Base-by-base conservation (phyloP, 805 yeast genomes). In the Ogataea nonfermentans region DNA sequence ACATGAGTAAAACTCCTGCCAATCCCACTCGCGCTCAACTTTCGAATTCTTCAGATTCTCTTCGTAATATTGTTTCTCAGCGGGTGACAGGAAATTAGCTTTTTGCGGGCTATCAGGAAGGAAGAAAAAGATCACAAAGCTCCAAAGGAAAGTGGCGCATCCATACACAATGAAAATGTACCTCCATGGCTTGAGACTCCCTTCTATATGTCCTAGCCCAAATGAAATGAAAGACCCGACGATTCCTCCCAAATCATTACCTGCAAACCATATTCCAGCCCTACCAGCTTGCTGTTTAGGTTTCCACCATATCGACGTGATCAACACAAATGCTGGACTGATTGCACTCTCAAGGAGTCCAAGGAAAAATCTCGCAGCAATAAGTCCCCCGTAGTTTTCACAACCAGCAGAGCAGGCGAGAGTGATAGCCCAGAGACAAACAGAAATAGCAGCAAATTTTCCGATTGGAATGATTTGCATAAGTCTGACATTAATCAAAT, bases 351-450 rank as follows among this genome's bases (percentile, higher is more conserved):
- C 84, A 2, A 76, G 59, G 43, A 67, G 56, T 10, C 84, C 84
- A 19, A 77, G 55, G 27, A 76, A 48, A 4, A 69, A 68, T 52
- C 84, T 64, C n/a, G 71, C 56, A 7, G 70, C 65, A 19, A 75
- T 48, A 36, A 76, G 66, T 0, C 78, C 72, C 7, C 72, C 62
- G 45, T 66, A 75, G 23, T 54, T 61, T n/a, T 56, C 46, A 27
- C 66, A 54, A 6, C 49, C 57, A 11, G 71, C 74, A 1, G 83
- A 70, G 45, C 74, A 77, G n/a, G 76, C 62, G 25, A 74, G 65
- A 24, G 79, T 59, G n/a, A 78, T 56, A 15, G 88, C 88, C 89
- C 90, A 83, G 0, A 74, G 29, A n/a, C 78, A 52, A 27, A 81
- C 70, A 43, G 72, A 70, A 1, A 58, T 44, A 8, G 76, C 63